These are phyloP conservation scores for Taxawa tesnikishii DNA, from an alignment of 2,329 filamentous ascomycete species.

Conservation along the genomic window DNA sequence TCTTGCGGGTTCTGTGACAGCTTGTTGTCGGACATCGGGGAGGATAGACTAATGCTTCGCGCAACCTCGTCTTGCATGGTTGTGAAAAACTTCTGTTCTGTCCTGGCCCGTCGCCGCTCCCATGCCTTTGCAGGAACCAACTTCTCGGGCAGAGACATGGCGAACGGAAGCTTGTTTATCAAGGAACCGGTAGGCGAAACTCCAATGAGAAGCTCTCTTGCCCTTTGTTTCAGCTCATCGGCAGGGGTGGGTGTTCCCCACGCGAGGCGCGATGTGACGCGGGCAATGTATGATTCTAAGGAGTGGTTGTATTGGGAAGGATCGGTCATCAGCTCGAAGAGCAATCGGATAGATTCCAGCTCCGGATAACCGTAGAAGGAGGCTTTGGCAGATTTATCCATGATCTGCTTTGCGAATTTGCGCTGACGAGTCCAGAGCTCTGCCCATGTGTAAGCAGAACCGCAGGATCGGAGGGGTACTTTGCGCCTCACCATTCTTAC, in stretches of 20 bases:
- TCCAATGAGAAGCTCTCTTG: conserved; percentile 31
- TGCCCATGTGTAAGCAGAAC: background rate
- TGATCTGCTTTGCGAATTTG: conserved; percentile 33
- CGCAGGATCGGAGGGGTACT: background rate
- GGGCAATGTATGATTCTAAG: conserved; percentile 31
- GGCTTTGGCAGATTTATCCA: conserved; percentile 28
- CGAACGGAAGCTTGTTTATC: conserved; percentile 31
- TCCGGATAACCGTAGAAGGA: conserved; percentile 31
- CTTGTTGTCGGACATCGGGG: background rate
- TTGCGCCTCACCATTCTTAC: conserved; percentile 24
- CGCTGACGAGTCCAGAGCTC: conserved; percentile 27
- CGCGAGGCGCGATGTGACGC: conserved; percentile 33
- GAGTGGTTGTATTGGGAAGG: conserved; percentile 30
- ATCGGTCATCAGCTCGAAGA: conserved; percentile 30
- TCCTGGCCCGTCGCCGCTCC: conserved; percentile 29
- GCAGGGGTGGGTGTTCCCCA: conserved; percentile 32
- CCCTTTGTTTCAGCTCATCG: conserved; percentile 34
- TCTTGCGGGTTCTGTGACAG: conserved; percentile 12
- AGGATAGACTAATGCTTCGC: conserved; percentile 13
- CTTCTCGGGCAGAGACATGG: conserved; percentile 32
- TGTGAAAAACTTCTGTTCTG: conserved; percentile 30
- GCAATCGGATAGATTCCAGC: conserved; percentile 30
- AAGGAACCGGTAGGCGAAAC: conserved; percentile 34
- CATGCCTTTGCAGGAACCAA: conserved; percentile 30
- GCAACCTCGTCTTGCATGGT: conserved; percentile 30